Conservation (phyloP, 345 rosid genomes). For the Noccaea caerulescens region DNA sequence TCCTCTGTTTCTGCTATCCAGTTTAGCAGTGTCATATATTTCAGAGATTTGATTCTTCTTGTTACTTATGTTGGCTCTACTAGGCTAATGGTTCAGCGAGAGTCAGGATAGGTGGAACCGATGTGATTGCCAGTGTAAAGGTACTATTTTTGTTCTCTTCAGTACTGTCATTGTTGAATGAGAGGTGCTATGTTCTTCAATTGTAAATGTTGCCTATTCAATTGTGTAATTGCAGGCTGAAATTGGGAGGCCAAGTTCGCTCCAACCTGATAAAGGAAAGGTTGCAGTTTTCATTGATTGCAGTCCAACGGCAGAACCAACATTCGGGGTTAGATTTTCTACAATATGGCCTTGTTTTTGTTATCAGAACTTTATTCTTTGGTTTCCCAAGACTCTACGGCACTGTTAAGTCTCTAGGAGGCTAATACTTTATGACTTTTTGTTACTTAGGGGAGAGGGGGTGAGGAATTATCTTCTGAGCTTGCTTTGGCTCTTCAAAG, state of each 20-base stretch:
- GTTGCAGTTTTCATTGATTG: slow-evolving; percentile 78
- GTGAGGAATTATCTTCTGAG: slow-evolving; percentile 84
- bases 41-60: slow-evolving; percentile 18
- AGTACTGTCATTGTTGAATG: slow-evolving; percentile 1
- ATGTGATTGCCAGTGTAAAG: slow-evolving; percentile 96
- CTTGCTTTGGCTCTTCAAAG: slow-evolving; percentile 70
- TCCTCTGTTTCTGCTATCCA: slow-evolving; percentile 12
- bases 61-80: slow-evolving; percentile 12
- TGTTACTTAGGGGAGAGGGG: slow-evolving; percentile 81
- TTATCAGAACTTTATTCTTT: too few relatives aligned
- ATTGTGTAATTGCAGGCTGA: slow-evolving; percentile 63
- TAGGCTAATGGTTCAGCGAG: slow-evolving; percentile 96
- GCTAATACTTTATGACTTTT: slow-evolving; percentile 16
- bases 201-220: neutral
- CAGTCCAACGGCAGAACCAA: slow-evolving; percentile 86
- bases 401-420: neutral
- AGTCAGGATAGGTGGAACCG: slow-evolving; percentile 75
- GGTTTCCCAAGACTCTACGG: too few relatives aligned
- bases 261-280: slow-evolving; percentile 84
- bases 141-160: slow-evolving; percentile 44
- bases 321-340: slow-evolving; percentile 64
- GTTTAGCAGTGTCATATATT: neutral
- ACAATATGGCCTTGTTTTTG: neutral
- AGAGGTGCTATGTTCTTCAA: neutral
- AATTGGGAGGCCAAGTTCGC: slow-evolving; percentile 78